Conservation (phyloP, 176 grass and related monocot genomes). For the Guadua angustifolia region DNA sequence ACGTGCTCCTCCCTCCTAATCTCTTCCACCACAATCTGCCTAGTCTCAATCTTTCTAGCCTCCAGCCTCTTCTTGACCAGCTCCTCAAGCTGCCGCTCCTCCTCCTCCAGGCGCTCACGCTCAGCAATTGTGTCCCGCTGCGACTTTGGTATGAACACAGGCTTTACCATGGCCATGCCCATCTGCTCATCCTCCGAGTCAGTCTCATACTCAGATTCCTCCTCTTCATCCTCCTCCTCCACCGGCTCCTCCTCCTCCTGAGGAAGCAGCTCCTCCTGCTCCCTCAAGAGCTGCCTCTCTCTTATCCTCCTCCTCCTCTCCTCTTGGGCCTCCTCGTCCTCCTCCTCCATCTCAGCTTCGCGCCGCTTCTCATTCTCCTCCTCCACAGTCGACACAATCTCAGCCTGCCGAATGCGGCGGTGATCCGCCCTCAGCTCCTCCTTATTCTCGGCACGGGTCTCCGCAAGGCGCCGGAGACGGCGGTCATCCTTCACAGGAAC, state of each 20-base stretch:
- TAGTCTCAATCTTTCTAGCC: conserved; percentile 78
- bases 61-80: conserved; percentile 76
- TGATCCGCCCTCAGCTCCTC: conserved; percentile 89
- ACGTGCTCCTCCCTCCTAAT: conserved; percentile 82
- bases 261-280: conserved; percentile 83
- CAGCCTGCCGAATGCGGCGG: conserved; percentile 79
- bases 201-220: conserved; percentile 93
- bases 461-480: conserved; percentile 67
- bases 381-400: conserved; percentile 71
- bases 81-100: conserved; percentile 87
- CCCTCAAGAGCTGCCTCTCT: conserved; percentile 63
- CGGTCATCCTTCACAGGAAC: conserved; percentile 67
- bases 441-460: conserved; percentile 67
- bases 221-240: conserved; percentile 67
- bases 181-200: conserved; percentile 90
- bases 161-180: conserved; percentile 87
- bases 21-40: conserved; percentile 87
- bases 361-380: conserved; percentile 67
- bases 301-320: conserved; percentile 81
- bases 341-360: conserved; percentile 72
- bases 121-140: conserved; percentile 92
- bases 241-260: conserved; percentile 77
- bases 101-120: conserved; percentile 86
- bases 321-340: conserved; percentile 85
- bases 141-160: conserved; percentile 86